Evolutionary conservation across 768 basidiomycete genomes (phyloP).

Genomic region (Coprinopsis cinerea): DNA sequence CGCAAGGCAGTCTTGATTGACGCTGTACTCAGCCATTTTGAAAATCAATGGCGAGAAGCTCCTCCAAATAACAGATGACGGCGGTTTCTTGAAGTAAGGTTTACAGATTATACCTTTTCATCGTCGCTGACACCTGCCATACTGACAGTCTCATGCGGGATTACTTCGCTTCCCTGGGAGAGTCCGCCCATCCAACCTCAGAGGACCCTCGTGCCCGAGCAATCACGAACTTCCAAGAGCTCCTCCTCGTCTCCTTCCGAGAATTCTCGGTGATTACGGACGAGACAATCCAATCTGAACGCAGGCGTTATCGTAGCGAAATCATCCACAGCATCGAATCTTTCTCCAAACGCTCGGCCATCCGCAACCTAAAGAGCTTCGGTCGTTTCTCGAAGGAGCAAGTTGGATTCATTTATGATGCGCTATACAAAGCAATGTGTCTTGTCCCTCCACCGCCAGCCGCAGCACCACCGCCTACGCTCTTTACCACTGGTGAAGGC

Average conservation of each 20-base stretch:
- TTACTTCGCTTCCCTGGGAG: constrained; percentile 90
- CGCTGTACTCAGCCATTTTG: constrained; percentile 64
- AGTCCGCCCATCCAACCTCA: constrained; percentile 89
- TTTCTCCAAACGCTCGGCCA: constrained; percentile 87
- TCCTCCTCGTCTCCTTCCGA: constrained; percentile 93
- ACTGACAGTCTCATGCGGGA: constrained; percentile 78
- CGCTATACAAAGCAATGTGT: constrained; percentile 80
- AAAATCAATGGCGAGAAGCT: constrained; percentile 96
- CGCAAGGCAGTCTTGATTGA: constrained; percentile 1
- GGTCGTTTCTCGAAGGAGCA: constrained; percentile 85
- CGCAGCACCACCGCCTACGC: constrained; percentile 39
- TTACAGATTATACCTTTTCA: background rate
- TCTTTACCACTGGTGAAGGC: constrained; percentile 53
- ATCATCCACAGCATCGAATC: constrained; percentile 90
- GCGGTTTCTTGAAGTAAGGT: constrained; percentile 86
- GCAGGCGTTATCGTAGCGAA: constrained; percentile 79
- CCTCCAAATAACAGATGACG: constrained; percentile 92
- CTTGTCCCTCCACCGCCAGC: constrained; percentile 62
- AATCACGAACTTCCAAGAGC: constrained; percentile 96
- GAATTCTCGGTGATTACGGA: constrained; percentile 97
- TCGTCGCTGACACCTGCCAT: background rate
- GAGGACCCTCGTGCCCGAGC: constrained; percentile 84
- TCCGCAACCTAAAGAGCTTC: constrained; percentile 78
- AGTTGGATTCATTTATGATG: constrained; percentile 87
- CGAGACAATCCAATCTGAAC: constrained; percentile 84